Base-by-base conservation (phyloP, 148 eudicot genomes). In the Rhododendron molle region DNA sequence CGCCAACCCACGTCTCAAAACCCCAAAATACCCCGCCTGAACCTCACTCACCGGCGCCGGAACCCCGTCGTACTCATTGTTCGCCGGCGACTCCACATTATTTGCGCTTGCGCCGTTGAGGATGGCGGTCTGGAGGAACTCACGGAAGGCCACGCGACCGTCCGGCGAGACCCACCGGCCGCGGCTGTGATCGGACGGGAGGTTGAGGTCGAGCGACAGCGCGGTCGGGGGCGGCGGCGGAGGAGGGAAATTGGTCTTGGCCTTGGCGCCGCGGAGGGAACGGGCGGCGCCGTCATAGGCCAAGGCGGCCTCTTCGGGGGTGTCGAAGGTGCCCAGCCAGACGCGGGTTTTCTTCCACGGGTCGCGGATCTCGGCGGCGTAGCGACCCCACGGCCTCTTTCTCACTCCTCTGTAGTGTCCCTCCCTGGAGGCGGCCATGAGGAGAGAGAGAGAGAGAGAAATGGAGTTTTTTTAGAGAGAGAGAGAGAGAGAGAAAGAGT, bases 341-440 rank as follows among this genome's bases (percentile, higher is more conserved):
- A 92, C 93, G 3, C 93, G 85, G 3, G 93, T 92, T n/a, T 90
- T 90, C 93, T 92, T 92, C 93, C 92, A 92, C 0, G 93, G 93
- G 87, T 92, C 93, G 32, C 93, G 91, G 16, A 92, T 92, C 86
- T 92, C 93, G 0, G 93, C 93, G 6, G 93, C 93, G 88, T 92
- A 92, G 0, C 93, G 91, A 5, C 93, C 94, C 94, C 94, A 92
- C 38, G 94, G 94, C 52, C 94, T 86, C 93, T 92, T 92, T 15
- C 94, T 54, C 7, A 92, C 93, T 3, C 94, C 94, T 49, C 94
- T 85, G 88, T 89, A 92, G 93, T 91, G 94, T 18, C 87, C 90
- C 81, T 88, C 92, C 8, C 87, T 69, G 77, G 90, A 38, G 6
- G 91, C 83, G 16, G 92, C 84, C 92, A 90, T 90, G 58, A 50